These are phyloP conservation scores for Neurospora hispaniola DNA, from an alignment of 495 filamentous ascomycete genomes.

Conservation along the genomic window DNA sequence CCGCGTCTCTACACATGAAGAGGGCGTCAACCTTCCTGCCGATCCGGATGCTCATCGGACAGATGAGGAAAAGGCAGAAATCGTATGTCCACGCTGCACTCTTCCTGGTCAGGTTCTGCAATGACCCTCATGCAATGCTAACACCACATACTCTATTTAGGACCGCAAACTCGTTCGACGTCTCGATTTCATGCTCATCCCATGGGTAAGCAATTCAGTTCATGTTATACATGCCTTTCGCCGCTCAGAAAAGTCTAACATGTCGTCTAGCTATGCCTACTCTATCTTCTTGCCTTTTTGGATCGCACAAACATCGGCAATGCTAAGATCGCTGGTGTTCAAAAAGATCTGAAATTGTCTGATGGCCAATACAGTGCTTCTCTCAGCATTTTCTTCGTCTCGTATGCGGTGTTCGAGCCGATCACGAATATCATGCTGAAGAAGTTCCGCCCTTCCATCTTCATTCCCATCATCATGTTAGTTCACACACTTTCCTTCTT, in stretches of 20 bases:
- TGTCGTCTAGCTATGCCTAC: conserved; percentile 49
- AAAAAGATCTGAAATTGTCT: conserved; percentile 48
- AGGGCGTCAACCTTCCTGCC: conserved; percentile 12
- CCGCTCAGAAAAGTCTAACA: background rate
- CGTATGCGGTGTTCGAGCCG: conserved; percentile 80
- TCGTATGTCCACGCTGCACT: conserved; percentile 38
- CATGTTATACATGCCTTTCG: background rate
- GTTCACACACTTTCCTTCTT: conserved; percentile 13
- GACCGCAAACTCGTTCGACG: conserved; percentile 59
- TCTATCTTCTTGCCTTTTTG: conserved; percentile 79
- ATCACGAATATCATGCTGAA: conserved; percentile 85
- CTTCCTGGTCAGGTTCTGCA: background rate
- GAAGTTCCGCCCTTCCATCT: conserved; percentile 43
- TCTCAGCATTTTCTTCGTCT: conserved; percentile 85
- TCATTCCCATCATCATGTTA: conserved; percentile 60
- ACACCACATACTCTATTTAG: conserved; percentile 28
- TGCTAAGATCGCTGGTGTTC: conserved; percentile 69
- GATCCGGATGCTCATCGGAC: conserved; percentile 63
- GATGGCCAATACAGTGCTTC: conserved; percentile 57
- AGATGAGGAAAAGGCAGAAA: conserved; percentile 52
- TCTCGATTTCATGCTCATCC: conserved; percentile 60
- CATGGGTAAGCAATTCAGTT: conserved; percentile 42
- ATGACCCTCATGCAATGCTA: background rate
- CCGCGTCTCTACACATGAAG: conserved; percentile 18
- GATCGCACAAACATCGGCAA: conserved; percentile 83